Evolutionary conservation across 306 rosid genomes (phyloP).

Genomic region (Clitoria ternatea): DNA sequence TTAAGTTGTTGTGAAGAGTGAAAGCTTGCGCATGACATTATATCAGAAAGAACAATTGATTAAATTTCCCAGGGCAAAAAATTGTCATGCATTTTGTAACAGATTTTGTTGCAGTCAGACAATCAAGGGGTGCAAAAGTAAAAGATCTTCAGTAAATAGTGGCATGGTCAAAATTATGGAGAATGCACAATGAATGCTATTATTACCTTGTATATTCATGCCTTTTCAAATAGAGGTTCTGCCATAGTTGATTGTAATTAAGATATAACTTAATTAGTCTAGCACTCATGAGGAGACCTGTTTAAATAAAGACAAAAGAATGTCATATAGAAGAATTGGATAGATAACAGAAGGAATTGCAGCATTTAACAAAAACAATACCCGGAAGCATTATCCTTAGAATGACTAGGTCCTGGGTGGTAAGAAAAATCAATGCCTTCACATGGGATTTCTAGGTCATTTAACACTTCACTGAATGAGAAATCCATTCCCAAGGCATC

Average conservation of each 20-base stretch:
- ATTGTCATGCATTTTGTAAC: constrained; percentile 55
- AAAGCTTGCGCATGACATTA: neutral
- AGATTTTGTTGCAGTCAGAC: constrained; percentile 48
- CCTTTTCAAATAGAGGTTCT: constrained; percentile 52
- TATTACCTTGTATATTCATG: constrained; percentile 41
- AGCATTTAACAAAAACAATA: constrained; percentile 32
- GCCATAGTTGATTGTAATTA: constrained; percentile 54
- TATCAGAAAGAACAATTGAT: neutral
- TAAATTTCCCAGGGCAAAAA: constrained; percentile 64
- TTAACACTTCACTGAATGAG: constrained; percentile 61
- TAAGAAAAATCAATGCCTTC: constrained; percentile 50
- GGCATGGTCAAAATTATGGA: neutral
- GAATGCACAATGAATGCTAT: neutral
- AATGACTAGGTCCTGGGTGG: constrained; percentile 34
- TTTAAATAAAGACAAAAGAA: neutral
- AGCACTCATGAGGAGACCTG: constrained; percentile 46
- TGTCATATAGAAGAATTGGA: constrained; percentile 1
- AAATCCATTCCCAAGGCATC: constrained; percentile 62
- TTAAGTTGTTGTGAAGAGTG: neutral
- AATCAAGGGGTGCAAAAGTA: constrained; percentile 46
- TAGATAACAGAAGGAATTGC: neutral
- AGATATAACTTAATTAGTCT: constrained; percentile 43
- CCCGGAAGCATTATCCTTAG: constrained; percentile 45
- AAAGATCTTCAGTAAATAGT: neutral
- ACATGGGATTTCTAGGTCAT: constrained; percentile 52